Percentiles rank a stretch among this genome's conserved stretches.
Conservation (phyloP, 2,329 filamentous ascomycete genomes). For the Aspergillus viridinutans region DNA sequence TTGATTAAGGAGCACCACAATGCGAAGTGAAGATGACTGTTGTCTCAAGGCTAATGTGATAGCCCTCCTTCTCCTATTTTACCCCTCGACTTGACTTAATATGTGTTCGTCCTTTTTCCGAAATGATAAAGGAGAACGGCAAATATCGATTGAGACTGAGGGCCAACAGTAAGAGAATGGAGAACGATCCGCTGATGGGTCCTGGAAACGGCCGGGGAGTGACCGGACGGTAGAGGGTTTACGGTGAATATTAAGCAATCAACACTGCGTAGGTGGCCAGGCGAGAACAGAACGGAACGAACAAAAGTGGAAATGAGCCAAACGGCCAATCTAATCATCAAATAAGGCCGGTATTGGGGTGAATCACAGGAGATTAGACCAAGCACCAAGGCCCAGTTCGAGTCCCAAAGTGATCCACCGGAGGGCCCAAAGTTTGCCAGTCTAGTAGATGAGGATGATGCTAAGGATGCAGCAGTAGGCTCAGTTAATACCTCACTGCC, state of each 20-base stretch:
- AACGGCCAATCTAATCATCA: neutral
- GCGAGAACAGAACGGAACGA: constrained; percentile 16
- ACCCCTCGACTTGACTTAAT: neutral
- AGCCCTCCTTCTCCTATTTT: neutral
- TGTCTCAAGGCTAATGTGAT: constrained; percentile 2
- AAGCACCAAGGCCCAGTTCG: constrained; percentile 10
- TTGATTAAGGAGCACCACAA: neutral
- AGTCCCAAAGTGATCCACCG: constrained; percentile 17
- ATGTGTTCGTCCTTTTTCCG: constrained; percentile 4
- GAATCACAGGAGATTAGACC: constrained; percentile 8
- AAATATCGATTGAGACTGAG: constrained; percentile 13
- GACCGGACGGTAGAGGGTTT: constrained; percentile 9
- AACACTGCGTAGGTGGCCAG: constrained; percentile 9
- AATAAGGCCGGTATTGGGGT: neutral
- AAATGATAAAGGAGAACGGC: constrained; percentile 12
- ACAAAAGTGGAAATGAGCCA: constrained; percentile 26
- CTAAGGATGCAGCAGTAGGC: constrained; percentile 7
- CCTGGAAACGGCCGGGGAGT: constrained; percentile 12
- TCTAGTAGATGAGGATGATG: constrained; percentile 11
- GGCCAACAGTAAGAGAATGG: constrained; percentile 12
- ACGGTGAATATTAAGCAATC: constrained; percentile 19
- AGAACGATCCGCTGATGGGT: constrained; percentile 18
- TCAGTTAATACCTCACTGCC: neutral
- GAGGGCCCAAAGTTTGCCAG: constrained; percentile 17
- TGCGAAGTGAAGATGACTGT: neutral